phyloP scores from a whole-genome alignment of 2,329 filamentous ascomycete species.

The Aspergillus sp. region DNA sequence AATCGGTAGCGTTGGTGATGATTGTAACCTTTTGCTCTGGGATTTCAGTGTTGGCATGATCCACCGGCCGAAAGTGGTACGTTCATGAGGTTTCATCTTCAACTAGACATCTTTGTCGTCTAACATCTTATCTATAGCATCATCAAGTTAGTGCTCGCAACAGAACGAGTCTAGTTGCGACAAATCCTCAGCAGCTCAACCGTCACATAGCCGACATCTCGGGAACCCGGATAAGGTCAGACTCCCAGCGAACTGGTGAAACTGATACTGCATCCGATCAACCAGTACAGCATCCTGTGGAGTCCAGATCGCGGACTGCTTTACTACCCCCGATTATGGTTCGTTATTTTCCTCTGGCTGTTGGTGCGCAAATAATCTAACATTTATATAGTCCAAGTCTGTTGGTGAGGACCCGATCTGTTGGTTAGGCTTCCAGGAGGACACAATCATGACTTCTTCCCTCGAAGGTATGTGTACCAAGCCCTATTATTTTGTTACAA shows the following conservation, averaged over 20 bases:
- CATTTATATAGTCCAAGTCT: constrained; percentile 64
- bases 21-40: constrained; percentile 87
- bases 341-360: constrained; percentile 33
- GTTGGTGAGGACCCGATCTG: constrained; percentile 84
- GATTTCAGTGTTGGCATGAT: constrained; percentile 98
- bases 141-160: constrained; percentile 39
- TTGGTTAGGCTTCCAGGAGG: constrained; percentile 91
- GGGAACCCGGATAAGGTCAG: constrained; percentile 64
- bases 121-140: constrained; percentile 20
- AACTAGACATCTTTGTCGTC: not conserved
- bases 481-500: constrained; percentile 13
- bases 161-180: constrained; percentile 35
- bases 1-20: constrained; percentile 94
- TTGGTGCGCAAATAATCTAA: constrained; percentile 15
- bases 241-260: constrained; percentile 62
- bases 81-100: constrained; percentile 35
- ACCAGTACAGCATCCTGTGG: constrained; percentile 73
- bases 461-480: constrained; percentile 68
- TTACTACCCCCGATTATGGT: constrained; percentile 90
- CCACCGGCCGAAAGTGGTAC: constrained; percentile 79
- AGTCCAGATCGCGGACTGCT: constrained; percentile 78
- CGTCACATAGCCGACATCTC: constrained; percentile 63
- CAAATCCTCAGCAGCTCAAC: constrained; percentile 42
- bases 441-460: constrained; percentile 89
- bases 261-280: constrained; percentile 52